These are phyloP conservation scores for Plasmodium vivax DNA, from an alignment of 169 alveolate species.

Conservation along the genomic window DNA sequence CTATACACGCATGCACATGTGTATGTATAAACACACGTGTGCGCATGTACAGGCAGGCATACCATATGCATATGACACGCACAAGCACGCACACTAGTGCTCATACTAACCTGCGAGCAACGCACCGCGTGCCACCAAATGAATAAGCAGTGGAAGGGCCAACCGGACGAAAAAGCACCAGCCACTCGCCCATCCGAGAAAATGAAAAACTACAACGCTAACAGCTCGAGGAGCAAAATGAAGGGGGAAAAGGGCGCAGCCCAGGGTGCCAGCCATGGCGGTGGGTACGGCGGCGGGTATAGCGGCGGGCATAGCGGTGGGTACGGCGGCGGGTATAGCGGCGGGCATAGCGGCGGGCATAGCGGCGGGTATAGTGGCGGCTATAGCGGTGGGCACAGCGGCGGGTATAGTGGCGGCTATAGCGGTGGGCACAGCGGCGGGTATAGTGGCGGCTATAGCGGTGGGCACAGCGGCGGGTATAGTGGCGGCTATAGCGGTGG, in stretches of 20 bases:
- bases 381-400: background rate
- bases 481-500: too few relatives aligned
- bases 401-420: background rate
- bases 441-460: background rate
- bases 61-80: background rate
- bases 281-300: background rate
- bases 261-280: background rate
- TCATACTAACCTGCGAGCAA: background rate
- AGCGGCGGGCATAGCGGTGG: background rate
- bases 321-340: background rate
- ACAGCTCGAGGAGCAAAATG: conserved; percentile 23
- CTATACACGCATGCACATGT: background rate
- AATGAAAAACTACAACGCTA: conserved; percentile 63
- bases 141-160: background rate
- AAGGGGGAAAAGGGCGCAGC: conserved; percentile 31
- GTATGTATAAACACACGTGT: background rate
- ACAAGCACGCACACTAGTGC: background rate
- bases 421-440: background rate
- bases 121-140: background rate
- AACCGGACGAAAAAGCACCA: conserved; percentile 1
- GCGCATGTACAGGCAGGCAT: background rate
- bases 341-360: background rate
- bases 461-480: background rate
- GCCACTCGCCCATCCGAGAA: background rate
- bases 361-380: background rate